A percentile compares a stretch with the other conserved stretches of the same genome.
phyloP scores from a whole-genome alignment of 768 basidiomycete species.

The Pilatotrama ljubarskyi region DNA sequence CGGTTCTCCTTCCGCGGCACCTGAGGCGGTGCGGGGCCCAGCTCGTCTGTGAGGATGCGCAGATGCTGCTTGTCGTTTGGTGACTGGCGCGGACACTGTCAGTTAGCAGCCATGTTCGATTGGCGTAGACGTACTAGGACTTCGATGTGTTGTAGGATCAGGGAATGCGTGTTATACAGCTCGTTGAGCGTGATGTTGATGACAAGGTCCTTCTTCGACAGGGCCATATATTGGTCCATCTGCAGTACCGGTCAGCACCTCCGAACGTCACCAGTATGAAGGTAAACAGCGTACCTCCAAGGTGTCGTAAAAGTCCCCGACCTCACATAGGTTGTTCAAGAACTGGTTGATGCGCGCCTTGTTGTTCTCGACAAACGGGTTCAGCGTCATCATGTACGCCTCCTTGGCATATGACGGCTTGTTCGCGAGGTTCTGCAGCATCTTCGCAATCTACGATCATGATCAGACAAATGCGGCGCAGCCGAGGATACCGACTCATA shows the following conservation, averaged over 20 bases:
- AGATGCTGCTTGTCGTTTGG: slow-evolving; percentile 98
- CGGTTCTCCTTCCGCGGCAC: slow-evolving; percentile 98
- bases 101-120: not conserved
- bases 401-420: slow-evolving; percentile 98
- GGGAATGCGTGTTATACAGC: slow-evolving; percentile 96
- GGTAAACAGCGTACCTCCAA: slow-evolving; percentile 71
- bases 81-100: slow-evolving; percentile 52
- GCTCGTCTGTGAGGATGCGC: slow-evolving; percentile 94
- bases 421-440: slow-evolving; percentile 99
- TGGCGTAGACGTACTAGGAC: slow-evolving; percentile 67
- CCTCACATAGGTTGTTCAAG: slow-evolving; percentile 95
- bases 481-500: not conserved
- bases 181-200: slow-evolving; percentile 99
- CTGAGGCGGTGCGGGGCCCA: slow-evolving; percentile 89
- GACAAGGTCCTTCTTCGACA: slow-evolving; percentile 97
- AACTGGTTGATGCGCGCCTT: slow-evolving; percentile 98
- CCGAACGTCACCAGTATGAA: too few species aligned
- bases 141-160: slow-evolving; percentile 94
- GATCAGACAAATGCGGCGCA: not conserved
- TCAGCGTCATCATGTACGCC: slow-evolving; percentile 97
- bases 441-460: slow-evolving; percentile 85
- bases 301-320: slow-evolving; percentile 98
- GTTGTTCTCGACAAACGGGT: slow-evolving; percentile 98
- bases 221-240: slow-evolving; percentile 99
- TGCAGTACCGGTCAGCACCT: slow-evolving; percentile 36